phyloP scores from a whole-genome alignment of 495 filamentous ascomycete genomes.

The Rusavskia elegans region DNA sequence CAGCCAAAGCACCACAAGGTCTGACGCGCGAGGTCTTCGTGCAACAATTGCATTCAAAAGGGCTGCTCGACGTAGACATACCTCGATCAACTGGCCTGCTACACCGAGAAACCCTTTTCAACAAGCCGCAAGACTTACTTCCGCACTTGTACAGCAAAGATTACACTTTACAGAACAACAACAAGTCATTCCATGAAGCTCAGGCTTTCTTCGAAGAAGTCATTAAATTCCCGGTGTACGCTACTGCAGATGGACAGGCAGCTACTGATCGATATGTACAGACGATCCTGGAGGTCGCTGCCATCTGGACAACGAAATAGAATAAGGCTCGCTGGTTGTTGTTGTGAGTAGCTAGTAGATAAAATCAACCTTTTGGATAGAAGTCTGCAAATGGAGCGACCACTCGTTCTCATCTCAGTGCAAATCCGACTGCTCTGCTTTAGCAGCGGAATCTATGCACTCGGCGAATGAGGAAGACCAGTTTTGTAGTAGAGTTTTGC shows the following conservation, averaged over 20 bases:
- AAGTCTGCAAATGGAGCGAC: too few relatives aligned
- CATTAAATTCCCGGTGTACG: conserved; percentile 4
- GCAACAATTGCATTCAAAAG: background rate
- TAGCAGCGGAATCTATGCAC: too few relatives aligned
- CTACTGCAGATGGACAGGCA: background rate
- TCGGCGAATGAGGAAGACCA: too few relatives aligned
- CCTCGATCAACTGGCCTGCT: conserved; percentile 5
- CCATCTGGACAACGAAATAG: background rate
- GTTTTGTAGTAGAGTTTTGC: too few relatives aligned
- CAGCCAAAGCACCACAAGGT: background rate
- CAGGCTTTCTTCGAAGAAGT: conserved; percentile 5
- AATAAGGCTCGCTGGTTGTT: too few relatives aligned
- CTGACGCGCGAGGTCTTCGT: conserved; percentile 4
- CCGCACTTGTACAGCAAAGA: background rate
- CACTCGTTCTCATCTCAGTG: too few relatives aligned
- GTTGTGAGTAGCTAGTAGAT: too few relatives aligned
- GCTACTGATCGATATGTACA: conserved; percentile 1
- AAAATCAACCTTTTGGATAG: too few relatives aligned
- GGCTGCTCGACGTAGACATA: conserved; percentile 3
- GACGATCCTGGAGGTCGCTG: background rate
- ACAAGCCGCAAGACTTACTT: conserved; percentile 1
- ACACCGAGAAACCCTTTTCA: conserved; percentile 1
- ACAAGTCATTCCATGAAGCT: background rate
- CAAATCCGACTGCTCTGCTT: too few relatives aligned
- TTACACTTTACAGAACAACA: background rate